Evolutionary conservation across 2,329 filamentous ascomycete genomes (phyloP), one percentile per base, ranked within the genome.

Genomic region (Xylaria hypoxylon): DNA sequence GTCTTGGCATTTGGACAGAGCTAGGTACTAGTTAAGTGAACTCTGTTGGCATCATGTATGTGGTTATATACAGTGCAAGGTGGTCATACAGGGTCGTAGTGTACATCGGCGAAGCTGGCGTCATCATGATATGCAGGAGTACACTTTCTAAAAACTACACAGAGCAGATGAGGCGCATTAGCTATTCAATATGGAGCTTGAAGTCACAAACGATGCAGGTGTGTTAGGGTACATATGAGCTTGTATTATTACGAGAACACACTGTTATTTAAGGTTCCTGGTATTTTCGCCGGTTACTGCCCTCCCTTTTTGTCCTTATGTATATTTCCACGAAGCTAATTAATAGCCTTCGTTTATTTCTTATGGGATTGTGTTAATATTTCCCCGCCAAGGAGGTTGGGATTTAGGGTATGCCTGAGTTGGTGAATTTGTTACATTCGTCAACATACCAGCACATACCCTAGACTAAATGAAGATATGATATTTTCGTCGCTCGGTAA

Each of bases 391-490:
- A 35, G 38, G 57, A 60, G 42, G 35, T 52, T 60, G 13, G 42
- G 40, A 40, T 52, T 33, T 26, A 0, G 24, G 13, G 44, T 47
- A 52, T 61, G 35, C 17, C n/a, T 10, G 52, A 48, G 33, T 52
- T 55, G 48, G 53, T 48, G 40, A 63, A 55, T 50, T 40, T 40
- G 11, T 51, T 59, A 10, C 5, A 56, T 59, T 51, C 60, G 50
- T 60, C 50, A 40, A n/a, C 6, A 50, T 50, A 15, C 47, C 24
- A 47, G 15, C 5, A 6, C 48, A 58, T 66, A 58, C 31, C 52
- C 26, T 53, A 13, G 8, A 7, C 47, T 62, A 50, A 48, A 28
- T 4, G 33, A 26, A 33, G 52, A 17, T 24, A 17, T 44, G 60
- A 28, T 51, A 31, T 63, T 35, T 59, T 56, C 38, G 7, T 26